phyloP scores from a whole-genome alignment of 2,329 filamentous ascomycete genomes.

The Exophiala oligosperma region DNA sequence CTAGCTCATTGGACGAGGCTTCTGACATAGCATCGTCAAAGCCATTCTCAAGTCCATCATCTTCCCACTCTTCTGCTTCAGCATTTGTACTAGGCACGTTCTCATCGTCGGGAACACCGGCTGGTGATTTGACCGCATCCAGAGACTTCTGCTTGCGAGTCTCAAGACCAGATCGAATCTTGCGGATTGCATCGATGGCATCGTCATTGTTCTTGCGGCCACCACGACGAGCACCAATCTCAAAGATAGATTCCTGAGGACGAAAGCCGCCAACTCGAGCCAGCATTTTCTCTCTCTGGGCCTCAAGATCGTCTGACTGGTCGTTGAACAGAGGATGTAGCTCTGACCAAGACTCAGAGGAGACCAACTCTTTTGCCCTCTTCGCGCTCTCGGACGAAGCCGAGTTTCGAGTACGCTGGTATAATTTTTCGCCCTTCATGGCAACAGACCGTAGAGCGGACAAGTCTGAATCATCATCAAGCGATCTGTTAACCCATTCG shows the following conservation, averaged over 20 bases:
- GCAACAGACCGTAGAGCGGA: constrained; percentile 70
- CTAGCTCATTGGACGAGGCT: constrained; percentile 63
- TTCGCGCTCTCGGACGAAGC: constrained; percentile 90
- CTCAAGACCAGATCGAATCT: constrained; percentile 44
- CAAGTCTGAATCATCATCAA: constrained; percentile 75
- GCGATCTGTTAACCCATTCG: constrained; percentile 79
- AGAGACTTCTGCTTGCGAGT: constrained; percentile 42
- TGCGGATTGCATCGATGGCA: constrained; percentile 54
- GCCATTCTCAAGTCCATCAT: constrained; percentile 35
- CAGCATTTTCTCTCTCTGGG: constrained; percentile 80
- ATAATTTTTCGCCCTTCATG: constrained; percentile 87
- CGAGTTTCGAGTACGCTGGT: constrained; percentile 83
- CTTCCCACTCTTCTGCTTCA: constrained; percentile 8
- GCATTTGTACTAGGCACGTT: constrained; percentile 31
- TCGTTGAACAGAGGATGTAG: constrained; percentile 80
- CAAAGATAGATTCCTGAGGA: constrained; percentile 94
- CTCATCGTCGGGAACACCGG: constrained; percentile 40
- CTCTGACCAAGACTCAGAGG: constrained; percentile 68
- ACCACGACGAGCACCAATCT: constrained; percentile 76
- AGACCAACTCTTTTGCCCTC: constrained; percentile 74
- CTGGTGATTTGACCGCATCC: constrained; percentile 31
- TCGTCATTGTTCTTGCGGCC: constrained; percentile 70
- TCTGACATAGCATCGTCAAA: constrained; percentile 54
- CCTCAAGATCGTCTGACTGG: constrained; percentile 64
- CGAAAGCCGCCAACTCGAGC: constrained; percentile 85